Conservation (phyloP, 768 basidiomycete species). For the Clathrus columnatus region DNA sequence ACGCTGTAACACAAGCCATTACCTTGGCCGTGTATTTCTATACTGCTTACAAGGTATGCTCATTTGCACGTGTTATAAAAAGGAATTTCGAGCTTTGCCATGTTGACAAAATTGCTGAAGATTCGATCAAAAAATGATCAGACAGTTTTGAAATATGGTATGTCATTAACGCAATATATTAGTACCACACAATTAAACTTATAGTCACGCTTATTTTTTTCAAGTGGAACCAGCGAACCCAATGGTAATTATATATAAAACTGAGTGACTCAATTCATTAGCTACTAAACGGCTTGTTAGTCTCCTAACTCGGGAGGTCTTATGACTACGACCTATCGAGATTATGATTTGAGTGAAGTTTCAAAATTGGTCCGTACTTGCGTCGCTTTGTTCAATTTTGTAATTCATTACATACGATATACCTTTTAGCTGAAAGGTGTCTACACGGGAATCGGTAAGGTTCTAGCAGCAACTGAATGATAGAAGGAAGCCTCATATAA, state of each 20-base stretch:
- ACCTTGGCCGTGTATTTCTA: conserved; percentile 75
- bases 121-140: conserved; percentile 94
- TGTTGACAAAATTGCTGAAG: conserved; percentile 29
- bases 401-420: too few relatives aligned
- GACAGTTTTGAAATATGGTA: conserved; percentile 92
- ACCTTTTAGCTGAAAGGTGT: conserved; percentile 28
- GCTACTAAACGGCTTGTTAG: conserved; percentile 22
- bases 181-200: too few relatives aligned
- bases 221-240: conserved; percentile 67
- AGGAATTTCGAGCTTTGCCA: background rate
- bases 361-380: conserved; percentile 52
- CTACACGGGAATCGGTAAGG: conserved; percentile 30
- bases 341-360: conserved; percentile 87
- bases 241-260: conserved; percentile 43
- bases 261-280: background rate
- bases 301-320: conserved; percentile 61
- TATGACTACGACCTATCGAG: conserved; percentile 84
- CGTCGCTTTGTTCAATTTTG: background rate
- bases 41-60: conserved; percentile 57
- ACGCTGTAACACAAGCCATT: conserved; percentile 64
- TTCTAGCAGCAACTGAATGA: background rate
- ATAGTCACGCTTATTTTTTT: conserved; percentile 6
- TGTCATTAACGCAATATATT: too few relatives aligned
- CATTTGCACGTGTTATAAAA: too few relatives aligned
- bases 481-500: conserved; percentile 26